Percentiles rank a stretch among this genome's conserved stretches.
These are phyloP conservation scores for Linnemannia hyalina DNA, from an alignment of 192 early-diverging fungal species.

Conservation along the genomic window DNA sequence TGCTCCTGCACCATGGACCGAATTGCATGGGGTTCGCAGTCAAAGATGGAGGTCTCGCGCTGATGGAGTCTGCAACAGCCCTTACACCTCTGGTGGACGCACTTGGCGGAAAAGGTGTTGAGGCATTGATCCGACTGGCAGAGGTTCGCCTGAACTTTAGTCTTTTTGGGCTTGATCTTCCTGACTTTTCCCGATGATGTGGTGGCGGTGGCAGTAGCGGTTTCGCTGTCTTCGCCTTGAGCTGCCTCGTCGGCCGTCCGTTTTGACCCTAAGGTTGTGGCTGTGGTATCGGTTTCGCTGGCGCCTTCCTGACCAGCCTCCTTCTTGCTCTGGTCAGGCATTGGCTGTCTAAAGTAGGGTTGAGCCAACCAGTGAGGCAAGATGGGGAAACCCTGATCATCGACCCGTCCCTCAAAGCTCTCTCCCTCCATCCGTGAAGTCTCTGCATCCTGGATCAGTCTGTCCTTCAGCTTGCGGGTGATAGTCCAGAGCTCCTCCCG, in stretches of 20 bases:
- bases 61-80: conserved; percentile 34
- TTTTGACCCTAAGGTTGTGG: background rate
- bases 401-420: conserved; percentile 29
- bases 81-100: conserved; percentile 47
- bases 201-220: background rate
- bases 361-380: conserved; percentile 80
- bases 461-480: conserved; percentile 69
- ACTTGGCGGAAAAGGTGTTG: conserved; percentile 32
- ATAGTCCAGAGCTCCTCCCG: conserved; percentile 72
- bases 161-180: conserved; percentile 33
- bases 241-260: conserved; percentile 17
- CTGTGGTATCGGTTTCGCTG: background rate
- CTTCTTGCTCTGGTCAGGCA: conserved; percentile 28
- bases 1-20: background rate
- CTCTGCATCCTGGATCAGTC: conserved; percentile 59
- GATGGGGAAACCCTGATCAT: conserved; percentile 65
- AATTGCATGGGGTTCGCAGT: conserved; percentile 27
- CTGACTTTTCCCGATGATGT: conserved; percentile 3
- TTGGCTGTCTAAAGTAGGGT: conserved; percentile 69
- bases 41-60: conserved; percentile 10
- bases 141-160: conserved; percentile 14
- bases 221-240: background rate
- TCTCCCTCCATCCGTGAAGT: conserved; percentile 20
- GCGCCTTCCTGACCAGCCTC: background rate
- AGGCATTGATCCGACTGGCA: conserved; percentile 21